Percentiles rank a stretch among this genome's conserved stretches.
phyloP scores from a whole-genome alignment of 2,329 filamentous ascomycete genomes.

The Trichoderma sp. region DNA sequence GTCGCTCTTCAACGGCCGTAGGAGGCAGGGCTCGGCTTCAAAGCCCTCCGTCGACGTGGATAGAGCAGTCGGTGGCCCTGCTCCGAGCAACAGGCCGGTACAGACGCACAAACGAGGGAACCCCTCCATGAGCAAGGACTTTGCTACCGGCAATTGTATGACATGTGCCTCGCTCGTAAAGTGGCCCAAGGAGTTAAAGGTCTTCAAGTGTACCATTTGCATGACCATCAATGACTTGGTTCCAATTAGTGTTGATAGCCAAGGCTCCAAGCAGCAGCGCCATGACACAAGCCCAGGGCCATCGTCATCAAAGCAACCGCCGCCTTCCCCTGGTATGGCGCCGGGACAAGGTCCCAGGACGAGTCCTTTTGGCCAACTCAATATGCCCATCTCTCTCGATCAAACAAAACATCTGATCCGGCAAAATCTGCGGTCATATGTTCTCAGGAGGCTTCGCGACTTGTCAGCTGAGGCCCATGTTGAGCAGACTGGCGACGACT shows the following conservation, averaged over 20 bases:
- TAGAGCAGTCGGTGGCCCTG: conserved; percentile 28
- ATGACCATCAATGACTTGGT: conserved; percentile 77
- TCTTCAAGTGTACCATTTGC: conserved; percentile 82
- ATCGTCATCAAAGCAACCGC: not conserved
- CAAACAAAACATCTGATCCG: conserved; percentile 35
- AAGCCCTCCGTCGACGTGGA: conserved; percentile 34
- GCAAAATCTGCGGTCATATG: conserved; percentile 34
- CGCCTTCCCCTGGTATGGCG: conserved; percentile 15
- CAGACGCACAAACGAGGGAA: conserved; percentile 35
- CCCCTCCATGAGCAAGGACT: conserved; percentile 48
- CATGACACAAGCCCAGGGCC: conserved; percentile 24
- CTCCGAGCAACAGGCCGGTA: conserved; percentile 20
- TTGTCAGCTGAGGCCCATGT: conserved; percentile 12
- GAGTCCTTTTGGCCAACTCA: conserved; percentile 23
- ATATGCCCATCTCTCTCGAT: conserved; percentile 33
- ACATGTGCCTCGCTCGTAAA: conserved; percentile 78
- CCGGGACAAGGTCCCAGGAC: conserved; percentile 7
- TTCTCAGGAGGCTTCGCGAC: conserved; percentile 29
- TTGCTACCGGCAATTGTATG: conserved; percentile 73
- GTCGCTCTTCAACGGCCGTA: conserved; percentile 61
- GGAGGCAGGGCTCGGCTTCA: conserved; percentile 46
- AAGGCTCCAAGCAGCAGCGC: conserved; percentile 25
- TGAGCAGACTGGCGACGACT: not conserved
- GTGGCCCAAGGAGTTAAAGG: conserved; percentile 70
- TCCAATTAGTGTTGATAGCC: conserved; percentile 26